A percentile compares a stretch with the other conserved stretches of the same genome.
phyloP scores from a whole-genome alignment of 2,329 filamentous ascomycete species.

The Aureobasidium mangrovei region DNA sequence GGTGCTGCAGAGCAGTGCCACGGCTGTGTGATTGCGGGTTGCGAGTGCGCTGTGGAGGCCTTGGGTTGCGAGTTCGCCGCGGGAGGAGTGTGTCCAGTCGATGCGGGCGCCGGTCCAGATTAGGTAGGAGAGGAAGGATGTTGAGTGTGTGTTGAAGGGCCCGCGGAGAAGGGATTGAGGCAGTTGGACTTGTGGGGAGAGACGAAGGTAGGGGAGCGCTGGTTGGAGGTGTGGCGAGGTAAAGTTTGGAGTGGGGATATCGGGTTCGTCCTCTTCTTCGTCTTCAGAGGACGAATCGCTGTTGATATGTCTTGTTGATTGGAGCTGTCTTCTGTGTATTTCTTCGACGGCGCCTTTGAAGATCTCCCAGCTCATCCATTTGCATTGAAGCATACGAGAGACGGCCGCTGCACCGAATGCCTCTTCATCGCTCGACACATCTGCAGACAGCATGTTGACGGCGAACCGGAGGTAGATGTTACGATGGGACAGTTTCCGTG shows the following conservation, averaged over 20 bases:
- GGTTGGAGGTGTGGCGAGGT: slow-evolving; percentile 16
- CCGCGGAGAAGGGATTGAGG: slow-evolving; percentile 17
- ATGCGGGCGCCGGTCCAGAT: slow-evolving; percentile 11
- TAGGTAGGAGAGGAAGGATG: slow-evolving; percentile 17
- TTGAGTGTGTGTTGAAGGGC: slow-evolving; percentile 20
- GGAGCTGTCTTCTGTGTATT: slow-evolving; percentile 7
- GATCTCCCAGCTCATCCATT: slow-evolving; percentile 28
- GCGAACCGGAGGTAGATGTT: slow-evolving; percentile 24
- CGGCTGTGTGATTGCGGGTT: slow-evolving; percentile 17
- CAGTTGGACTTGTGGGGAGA: slow-evolving; percentile 3
- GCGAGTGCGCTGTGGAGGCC: slow-evolving; percentile 24
- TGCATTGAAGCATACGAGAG: slow-evolving; percentile 24
- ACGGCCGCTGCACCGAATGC: slow-evolving; percentile 10
- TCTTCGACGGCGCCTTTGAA: slow-evolving; percentile 21
- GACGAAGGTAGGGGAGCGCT: slow-evolving; percentile 18
- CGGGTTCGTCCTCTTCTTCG: neutral
- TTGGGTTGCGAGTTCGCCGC: slow-evolving; percentile 22
- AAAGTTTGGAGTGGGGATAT: slow-evolving; percentile 11
- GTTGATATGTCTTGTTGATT: neutral
- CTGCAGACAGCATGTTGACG: slow-evolving; percentile 18
- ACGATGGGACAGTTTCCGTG: slow-evolving; percentile 23
- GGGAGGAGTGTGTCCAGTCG: slow-evolving; percentile 13
- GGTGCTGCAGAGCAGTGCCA: slow-evolving; percentile 19
- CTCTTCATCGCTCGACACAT: neutral
- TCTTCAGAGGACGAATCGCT: neutral